Base-by-base conservation (phyloP, 352 stramenopile species). In the Phytophthora sansomeana region DNA sequence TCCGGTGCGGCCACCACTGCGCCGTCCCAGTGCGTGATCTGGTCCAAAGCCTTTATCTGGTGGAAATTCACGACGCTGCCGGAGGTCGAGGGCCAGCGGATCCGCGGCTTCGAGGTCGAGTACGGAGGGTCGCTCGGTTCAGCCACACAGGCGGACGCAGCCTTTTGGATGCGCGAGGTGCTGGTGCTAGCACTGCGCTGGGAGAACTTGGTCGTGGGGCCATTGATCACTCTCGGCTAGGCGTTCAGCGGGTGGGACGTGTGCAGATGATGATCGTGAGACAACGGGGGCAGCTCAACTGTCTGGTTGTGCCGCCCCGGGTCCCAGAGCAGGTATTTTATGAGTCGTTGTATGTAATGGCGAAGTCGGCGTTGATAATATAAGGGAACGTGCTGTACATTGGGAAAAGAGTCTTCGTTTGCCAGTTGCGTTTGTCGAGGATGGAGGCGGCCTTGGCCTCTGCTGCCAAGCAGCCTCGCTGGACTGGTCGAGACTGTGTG, bases 1-100 rank as follows among this genome's bases (percentile, higher is more conserved):
- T 67, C 53, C 14, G 62, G 70, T 19, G 24, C 29, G 4, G n/a
- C 48, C 13, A 51, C 48, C 28, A 60, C 58, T 1, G 24, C 64
- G 17, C 39, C 72, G 19, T 68, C 69, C 4, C 50, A 72, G 44
- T 76, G 66, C 49, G 77, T 86, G 16, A 85, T 88, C 65, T 88
- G 80, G 80, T 81, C 77, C 26, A 85, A 84, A n/a, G 80, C 75
- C 14, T 88, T 88, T 32, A 80, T 86, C 33, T 88, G 77, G 77
- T 88, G 79, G 77, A 86, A 85, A 62, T 86, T 88, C 30, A 88
- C 72, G 16, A 80, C 62, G 8, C 43, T 88, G 17, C 74, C 74
- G 3, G 66, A 85, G 24, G 68, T 65, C 33, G 63, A 70, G 53
- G 63, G 38, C 16, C 48, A 68, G 46, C 61, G 21, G 17, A 67